Evolutionary conservation across 2,329 filamentous ascomycete species (phyloP).

Genomic region (Fusarium proliferatum): DNA sequence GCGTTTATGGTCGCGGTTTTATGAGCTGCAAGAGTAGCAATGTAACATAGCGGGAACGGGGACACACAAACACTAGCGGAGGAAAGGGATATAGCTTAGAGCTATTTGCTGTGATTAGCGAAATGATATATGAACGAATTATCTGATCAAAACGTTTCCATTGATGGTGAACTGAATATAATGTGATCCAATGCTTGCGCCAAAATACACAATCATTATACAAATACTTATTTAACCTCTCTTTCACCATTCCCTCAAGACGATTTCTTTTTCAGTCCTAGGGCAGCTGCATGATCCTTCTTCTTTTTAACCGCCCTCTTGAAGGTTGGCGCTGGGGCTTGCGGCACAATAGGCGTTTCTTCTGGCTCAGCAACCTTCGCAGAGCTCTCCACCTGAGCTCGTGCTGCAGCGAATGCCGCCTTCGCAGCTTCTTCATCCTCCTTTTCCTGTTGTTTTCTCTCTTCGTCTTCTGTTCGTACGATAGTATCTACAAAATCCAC

Average conservation of each 20-base stretch:
- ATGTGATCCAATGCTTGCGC: background rate
- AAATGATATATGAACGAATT: slow-evolving; percentile 26
- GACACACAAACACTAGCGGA: slow-evolving; percentile 8
- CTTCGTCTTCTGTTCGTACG: slow-evolving; percentile 66
- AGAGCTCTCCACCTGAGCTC: slow-evolving; percentile 64
- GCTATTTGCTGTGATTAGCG: slow-evolving; percentile 6
- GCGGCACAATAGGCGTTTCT: background rate
- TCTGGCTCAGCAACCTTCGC: slow-evolving; percentile 58
- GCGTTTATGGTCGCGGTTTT: slow-evolving; percentile 26
- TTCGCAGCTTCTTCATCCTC: slow-evolving; percentile 87
- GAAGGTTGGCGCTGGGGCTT: slow-evolving; percentile 60
- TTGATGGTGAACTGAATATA: background rate
- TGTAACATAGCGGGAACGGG: slow-evolving; percentile 14
- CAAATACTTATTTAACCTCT: rapidly evolving
- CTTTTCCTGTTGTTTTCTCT: slow-evolving; percentile 73
- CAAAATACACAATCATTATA: background rate
- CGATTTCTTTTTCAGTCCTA: slow-evolving; percentile 93
- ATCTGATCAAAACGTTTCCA: background rate
- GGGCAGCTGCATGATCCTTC: slow-evolving; percentile 77
- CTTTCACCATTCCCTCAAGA: slow-evolving; percentile 44
- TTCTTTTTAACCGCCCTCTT: slow-evolving; percentile 86
- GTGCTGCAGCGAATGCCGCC: slow-evolving; percentile 77
- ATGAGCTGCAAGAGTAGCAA: background rate
- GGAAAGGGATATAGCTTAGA: background rate
- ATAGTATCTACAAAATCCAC: slow-evolving; percentile 69